These are phyloP conservation scores for Entophlyctis helioformis DNA, from an alignment of 192 early-diverging fungal genomes.

Conservation along the genomic window DNA sequence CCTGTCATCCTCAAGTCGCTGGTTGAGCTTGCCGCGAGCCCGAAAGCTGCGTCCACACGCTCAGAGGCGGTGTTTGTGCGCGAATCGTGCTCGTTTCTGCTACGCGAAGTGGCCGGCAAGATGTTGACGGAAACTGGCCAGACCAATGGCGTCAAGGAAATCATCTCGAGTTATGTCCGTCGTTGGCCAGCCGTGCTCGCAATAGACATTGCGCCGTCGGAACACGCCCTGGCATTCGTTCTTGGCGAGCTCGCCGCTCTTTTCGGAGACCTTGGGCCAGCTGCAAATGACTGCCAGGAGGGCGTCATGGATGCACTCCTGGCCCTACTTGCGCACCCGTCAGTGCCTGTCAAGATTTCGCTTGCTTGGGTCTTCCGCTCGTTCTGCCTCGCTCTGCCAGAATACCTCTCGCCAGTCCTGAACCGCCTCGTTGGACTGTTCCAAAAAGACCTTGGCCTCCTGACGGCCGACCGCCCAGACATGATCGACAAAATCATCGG, in stretches of 20 bases:
- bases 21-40: slow-evolving; percentile 39
- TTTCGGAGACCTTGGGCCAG: slow-evolving; percentile 65
- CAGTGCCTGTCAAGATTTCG: slow-evolving; percentile 58
- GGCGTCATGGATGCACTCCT: slow-evolving; percentile 57
- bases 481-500: slow-evolving; percentile 42
- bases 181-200: slow-evolving; percentile 18
- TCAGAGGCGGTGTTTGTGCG: slow-evolving; percentile 49
- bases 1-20: slow-evolving; percentile 53
- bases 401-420: slow-evolving; percentile 49
- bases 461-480: slow-evolving; percentile 38
- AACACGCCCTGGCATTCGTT: slow-evolving; percentile 55
- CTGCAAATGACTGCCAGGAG: slow-evolving; percentile 49
- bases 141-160: slow-evolving; percentile 46
- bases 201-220: slow-evolving; percentile 18
- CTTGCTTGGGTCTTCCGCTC: slow-evolving; percentile 58
- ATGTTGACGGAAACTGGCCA: slow-evolving; percentile 72
- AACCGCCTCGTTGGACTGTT: slow-evolving; percentile 51
- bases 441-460: slow-evolving; percentile 54
- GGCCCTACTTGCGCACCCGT: slow-evolving; percentile 53
- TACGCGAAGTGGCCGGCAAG: slow-evolving; percentile 65
- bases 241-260: slow-evolving; percentile 64
- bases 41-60: slow-evolving; percentile 32
- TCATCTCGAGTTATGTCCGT: slow-evolving; percentile 45
- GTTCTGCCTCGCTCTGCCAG: slow-evolving; percentile 53
- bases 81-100: slow-evolving; percentile 46